Conservation (phyloP, 1,284 basidiomycete genomes). For the Pyrrhoderma noxium region DNA sequence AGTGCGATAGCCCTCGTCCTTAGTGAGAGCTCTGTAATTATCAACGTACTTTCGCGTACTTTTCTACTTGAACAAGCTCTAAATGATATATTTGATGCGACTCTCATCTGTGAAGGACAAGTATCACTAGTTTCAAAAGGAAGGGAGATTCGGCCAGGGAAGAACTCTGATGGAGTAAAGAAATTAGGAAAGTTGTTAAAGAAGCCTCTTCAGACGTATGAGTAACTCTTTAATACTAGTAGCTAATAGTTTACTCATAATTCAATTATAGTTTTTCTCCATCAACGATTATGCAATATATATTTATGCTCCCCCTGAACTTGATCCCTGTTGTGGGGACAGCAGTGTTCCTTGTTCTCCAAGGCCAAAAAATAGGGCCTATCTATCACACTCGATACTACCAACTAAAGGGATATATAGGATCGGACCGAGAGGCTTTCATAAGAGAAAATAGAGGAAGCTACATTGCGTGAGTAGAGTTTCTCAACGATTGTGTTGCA, state of each 20-base stretch:
- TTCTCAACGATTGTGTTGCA: not conserved
- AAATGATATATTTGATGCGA: conserved; percentile 40
- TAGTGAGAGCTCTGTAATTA: conserved; percentile 32
- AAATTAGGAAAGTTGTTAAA: conserved; percentile 31
- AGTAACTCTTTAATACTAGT: conserved; percentile 20
- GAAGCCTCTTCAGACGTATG: conserved; percentile 31
- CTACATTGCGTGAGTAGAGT: conserved; percentile 37
- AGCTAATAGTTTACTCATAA: conserved; percentile 4
- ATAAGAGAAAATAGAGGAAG: conserved; percentile 39
- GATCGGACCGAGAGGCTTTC: conserved; percentile 41
- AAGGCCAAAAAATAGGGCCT: conserved; percentile 47
- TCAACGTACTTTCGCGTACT: conserved; percentile 39
- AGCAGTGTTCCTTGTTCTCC: conserved; percentile 43
- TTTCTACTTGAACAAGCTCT: conserved; percentile 42
- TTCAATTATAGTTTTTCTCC: conserved; percentile 15
- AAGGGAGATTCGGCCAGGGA: conserved; percentile 25
- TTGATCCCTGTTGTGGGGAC: conserved; percentile 63
- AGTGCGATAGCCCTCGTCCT: conserved; percentile 31
- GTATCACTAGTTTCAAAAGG: conserved; percentile 28
- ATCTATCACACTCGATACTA: conserved; percentile 62
- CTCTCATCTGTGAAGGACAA: conserved; percentile 31
- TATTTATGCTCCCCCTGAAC: conserved; percentile 56
- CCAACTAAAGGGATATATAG: conserved; percentile 53
- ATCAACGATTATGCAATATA: conserved; percentile 33
- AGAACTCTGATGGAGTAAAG: conserved; percentile 19